Evolutionary conservation across 371 early-diverging fungal species (phyloP), one percentile per base, ranked within the genome.

Genomic region (Chytridiales sp.): DNA sequence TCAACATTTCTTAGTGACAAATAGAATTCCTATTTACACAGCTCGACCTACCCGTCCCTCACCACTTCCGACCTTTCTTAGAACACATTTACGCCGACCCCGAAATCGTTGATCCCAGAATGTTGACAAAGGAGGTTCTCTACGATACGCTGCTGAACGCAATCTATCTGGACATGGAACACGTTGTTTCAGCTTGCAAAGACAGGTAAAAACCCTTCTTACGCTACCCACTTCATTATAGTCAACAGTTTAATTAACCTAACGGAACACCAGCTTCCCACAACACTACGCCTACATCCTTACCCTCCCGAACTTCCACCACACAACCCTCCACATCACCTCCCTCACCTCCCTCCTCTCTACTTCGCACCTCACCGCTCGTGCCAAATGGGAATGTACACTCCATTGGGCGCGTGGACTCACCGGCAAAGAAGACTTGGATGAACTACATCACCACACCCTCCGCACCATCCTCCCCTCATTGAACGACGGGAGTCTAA

Each of bases 21-120:
- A n/a, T n/a, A n/a, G n/a, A n/a, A n/a, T n/a, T n/a, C 48, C 8
- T 9, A 6, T 15, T 30, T 4, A 13, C 30, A 13, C 26, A 44
- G 29, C 48, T 29, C 6, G 13, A 24, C 6, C 48, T 48, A 17
- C 48, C 48, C 32, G 48, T 19, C 48, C 48, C 48, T 29, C 48
- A 48, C 19, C 48, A 48, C 6, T 48, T 48, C 22, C 15, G 48
- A 5, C 48, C 48, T 4, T 27, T 48, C 19, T 27, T 48, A 19
- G 48, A 48, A 19, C 32, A 24, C 27, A 48, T 48, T 27, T 48
- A 48, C 29, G 30, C 30, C 21, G 48, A 32, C 6, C 30, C 26
- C 32, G 48, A 19, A 15, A 48, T 15, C 29, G 19, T 48, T 6
- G 48, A 48, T 27, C 29, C 8, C 15, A 48, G 11, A 27, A 6